Conservation (phyloP, 345 rosid species). For the Eucalyptus brandiana region DNA sequence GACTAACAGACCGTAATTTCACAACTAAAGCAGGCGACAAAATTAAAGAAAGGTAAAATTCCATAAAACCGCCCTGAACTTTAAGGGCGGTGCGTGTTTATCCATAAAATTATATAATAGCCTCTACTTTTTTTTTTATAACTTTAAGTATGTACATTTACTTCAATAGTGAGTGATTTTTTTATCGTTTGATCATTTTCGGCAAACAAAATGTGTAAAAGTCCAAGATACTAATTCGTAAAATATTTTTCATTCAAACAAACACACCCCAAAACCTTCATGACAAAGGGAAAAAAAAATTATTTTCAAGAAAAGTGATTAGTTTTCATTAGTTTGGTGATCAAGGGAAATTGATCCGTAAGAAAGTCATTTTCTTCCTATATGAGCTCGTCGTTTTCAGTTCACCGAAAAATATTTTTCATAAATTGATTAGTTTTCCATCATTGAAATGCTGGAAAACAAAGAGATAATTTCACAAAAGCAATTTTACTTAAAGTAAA, state of each 20-base stretch:
- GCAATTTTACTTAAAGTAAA: neutral
- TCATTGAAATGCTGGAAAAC: neutral
- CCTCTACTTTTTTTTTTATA: neutral
- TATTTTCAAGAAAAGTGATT: neutral
- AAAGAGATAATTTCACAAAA: neutral
- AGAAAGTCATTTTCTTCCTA: neutral
- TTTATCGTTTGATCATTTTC: neutral
- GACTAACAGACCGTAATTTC: neutral
- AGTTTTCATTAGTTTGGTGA: neutral
- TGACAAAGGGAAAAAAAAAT: neutral
- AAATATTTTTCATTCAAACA: accelerated
- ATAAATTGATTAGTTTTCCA: accelerated
- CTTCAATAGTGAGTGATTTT: accelerated
- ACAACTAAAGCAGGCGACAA: neutral
- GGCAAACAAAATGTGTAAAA: neutral
- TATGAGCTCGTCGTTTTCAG: neutral
- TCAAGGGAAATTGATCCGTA: accelerated
- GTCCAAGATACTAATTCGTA: neutral
- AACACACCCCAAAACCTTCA: neutral
- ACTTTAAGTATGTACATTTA: neutral
- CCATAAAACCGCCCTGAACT: neutral
- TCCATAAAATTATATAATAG: neutral
- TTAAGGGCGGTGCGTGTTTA: neutral
- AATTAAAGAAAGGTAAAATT: neutral
- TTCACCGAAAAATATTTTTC: accelerated